Percentiles rank a stretch among this genome's conserved stretches.
These are phyloP conservation scores for Debaryomyces coudertii DNA, from an alignment of 1,139 yeast species.

Conservation along the genomic window DNA sequence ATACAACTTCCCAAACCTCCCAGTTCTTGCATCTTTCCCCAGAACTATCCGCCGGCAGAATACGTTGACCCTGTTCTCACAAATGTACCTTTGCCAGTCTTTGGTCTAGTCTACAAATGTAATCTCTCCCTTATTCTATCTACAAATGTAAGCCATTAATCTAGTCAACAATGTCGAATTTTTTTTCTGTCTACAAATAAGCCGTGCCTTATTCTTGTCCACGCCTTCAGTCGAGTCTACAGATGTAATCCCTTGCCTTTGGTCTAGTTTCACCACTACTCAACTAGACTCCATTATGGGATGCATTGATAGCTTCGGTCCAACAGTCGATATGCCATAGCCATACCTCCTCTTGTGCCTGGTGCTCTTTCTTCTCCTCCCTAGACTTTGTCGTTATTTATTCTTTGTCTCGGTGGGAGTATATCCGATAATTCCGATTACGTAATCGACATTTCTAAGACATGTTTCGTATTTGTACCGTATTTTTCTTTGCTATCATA, in stretches of 20 bases:
- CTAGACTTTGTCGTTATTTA: neutral
- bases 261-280: conserved; percentile 15
- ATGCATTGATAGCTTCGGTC: conserved; percentile 9
- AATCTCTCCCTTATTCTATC: too few species aligned
- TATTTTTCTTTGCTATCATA: neutral
- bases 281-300: conserved; percentile 26
- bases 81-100: too few species aligned
- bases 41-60: too few species aligned
- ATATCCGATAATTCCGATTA: neutral
- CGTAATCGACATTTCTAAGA: neutral
- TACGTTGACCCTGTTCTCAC: too few species aligned
- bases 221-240: neutral
- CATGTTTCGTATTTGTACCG: neutral
- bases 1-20: too few species aligned
- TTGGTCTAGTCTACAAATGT: too few species aligned
- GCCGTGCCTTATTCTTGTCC: too few species aligned
- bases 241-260: conserved; percentile 27
- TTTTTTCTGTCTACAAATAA: too few species aligned
- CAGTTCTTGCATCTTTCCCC: too few species aligned
- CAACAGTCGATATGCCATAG: neutral
- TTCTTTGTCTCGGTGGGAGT: neutral
- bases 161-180: too few species aligned
- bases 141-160: too few species aligned
- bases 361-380: neutral
- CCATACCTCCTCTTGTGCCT: conserved; percentile 2